Percentiles rank a stretch among this genome's conserved stretches.
These are phyloP conservation scores for Fusarium sp. DNA, from an alignment of 2,329 filamentous ascomycete genomes.

Conservation along the genomic window DNA sequence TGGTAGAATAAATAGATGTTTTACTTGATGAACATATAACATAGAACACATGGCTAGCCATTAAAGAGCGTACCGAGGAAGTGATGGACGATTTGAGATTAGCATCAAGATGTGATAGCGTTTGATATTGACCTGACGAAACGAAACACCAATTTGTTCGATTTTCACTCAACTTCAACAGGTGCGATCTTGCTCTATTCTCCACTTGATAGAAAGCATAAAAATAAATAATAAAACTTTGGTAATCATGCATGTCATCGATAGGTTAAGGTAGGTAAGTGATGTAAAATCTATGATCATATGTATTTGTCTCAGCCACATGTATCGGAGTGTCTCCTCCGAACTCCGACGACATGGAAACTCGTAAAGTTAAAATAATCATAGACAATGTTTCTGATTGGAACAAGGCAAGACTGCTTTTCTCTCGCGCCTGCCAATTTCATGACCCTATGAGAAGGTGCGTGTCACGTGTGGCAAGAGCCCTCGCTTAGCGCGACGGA, in stretches of 20 bases:
- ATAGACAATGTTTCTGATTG: neutral
- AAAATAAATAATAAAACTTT: too few species aligned
- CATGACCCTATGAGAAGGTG: neutral
- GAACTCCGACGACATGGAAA: neutral
- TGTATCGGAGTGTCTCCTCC: neutral
- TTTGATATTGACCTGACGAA: too few species aligned
- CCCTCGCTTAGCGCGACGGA: slow-evolving; percentile 57
- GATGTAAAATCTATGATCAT: neutral
- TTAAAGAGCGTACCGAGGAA: too few species aligned
- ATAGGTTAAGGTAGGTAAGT: too few species aligned
- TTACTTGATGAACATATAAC: neutral
- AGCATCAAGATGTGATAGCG: too few species aligned
- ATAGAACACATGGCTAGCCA: neutral
- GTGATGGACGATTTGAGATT: too few species aligned
- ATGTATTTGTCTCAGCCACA: neutral
- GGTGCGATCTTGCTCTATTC: neutral
- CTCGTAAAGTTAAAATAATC: neutral
- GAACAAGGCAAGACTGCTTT: neutral
- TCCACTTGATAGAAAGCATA: too few species aligned
- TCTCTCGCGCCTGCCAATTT: neutral
- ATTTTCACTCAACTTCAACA: too few species aligned
- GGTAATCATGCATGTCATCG: too few species aligned
- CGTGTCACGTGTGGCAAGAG: slow-evolving; percentile 49
- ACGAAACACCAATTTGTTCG: too few species aligned
- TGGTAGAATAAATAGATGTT: slow-evolving; percentile 1